Evolutionary conservation across 257 asterid genomes (phyloP), one percentile per base, ranked within the genome.

Genomic region (Solanum etuberosum): DNA sequence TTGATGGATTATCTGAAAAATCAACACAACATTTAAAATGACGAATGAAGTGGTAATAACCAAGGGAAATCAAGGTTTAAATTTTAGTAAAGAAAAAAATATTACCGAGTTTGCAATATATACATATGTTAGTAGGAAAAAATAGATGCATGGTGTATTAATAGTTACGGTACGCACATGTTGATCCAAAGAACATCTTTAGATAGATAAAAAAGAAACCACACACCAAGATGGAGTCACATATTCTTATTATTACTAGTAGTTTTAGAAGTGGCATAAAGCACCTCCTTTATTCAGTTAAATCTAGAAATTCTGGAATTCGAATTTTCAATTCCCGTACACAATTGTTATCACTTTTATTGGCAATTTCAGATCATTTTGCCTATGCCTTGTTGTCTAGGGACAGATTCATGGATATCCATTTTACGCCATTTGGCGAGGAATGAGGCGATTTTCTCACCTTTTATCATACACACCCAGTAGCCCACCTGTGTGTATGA

Each of bases 401-500:
- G 95, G 35, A 91, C 37, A 16, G 93, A 89, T 83, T 93, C 97
- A 31, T 85, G 90, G 67, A 97, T 86, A 81, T 95, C 96, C 98
- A 97, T 94, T 89, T 92, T 90, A 14, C 94, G 91, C 97, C 98
- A 95, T 7, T 93, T 94, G 38, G 95, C 93, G 51, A 97, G 54
- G 89, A 93, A 82, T 10, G 98, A 84, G 5, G 89, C 89, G 80
- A 97, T 92, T 91, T 95, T 93, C 88, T 95, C 98, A 23, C 94
- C 86, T 86, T 86, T 95, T 95, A 91, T 95, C 98, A 46, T 71
- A 95, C 85, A 97, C 88, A 84, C 98, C 99, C 48, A 94, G 90
- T 29, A 95, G 72, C 15, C 98, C 98, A 34, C 99, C 98, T 0
- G 99, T 95, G 92, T 97, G 99, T 87, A 95, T 91, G 92, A 97